Percentiles rank a stretch among this genome's conserved stretches.
These are phyloP conservation scores for Cryptococcus hybrid DNA, from an alignment of 1,284 basidiomycete genomes.

Conservation along the genomic window DNA sequence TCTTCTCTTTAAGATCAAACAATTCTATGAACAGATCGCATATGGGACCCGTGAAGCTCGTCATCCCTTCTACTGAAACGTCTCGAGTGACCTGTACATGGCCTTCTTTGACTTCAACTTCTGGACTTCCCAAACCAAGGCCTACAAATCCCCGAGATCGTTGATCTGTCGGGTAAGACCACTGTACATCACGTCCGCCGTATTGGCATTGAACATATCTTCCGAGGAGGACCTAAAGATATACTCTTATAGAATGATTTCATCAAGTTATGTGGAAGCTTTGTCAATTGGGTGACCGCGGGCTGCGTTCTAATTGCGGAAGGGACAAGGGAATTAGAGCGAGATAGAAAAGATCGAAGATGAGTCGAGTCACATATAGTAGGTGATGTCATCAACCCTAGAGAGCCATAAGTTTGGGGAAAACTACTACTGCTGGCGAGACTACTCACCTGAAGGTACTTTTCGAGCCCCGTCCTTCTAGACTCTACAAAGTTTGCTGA, in stretches of 20 bases:
- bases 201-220: conserved; percentile 90
- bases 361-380: conserved; percentile 79
- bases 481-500: conserved; percentile 77
- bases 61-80: conserved; percentile 63
- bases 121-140: conserved; percentile 59
- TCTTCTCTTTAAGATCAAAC: conserved; percentile 92
- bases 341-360: conserved; percentile 81
- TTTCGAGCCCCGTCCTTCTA: conserved; percentile 74
- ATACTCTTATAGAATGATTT: conserved; percentile 82
- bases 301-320: conserved; percentile 11
- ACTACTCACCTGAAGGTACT: conserved; percentile 74
- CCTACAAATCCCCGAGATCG: conserved; percentile 77
- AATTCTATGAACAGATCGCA: conserved; percentile 89
- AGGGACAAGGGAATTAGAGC: conserved; percentile 35
- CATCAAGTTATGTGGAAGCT: conserved; percentile 62
- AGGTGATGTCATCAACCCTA: conserved; percentile 72
- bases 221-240: conserved; percentile 63
- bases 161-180: conserved; percentile 77
- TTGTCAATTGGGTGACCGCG: conserved; percentile 54
- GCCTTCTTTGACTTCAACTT: not conserved
- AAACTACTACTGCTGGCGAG: not conserved
- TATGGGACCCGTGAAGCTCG: conserved; percentile 86
- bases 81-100: not conserved
- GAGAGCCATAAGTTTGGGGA: not conserved
- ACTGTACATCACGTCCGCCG: conserved; percentile 77